Percentiles rank a stretch among this genome's conserved stretches.
phyloP scores from a whole-genome alignment of 2,329 filamentous ascomycete genomes.

The Sporothrix dimorphospora region DNA sequence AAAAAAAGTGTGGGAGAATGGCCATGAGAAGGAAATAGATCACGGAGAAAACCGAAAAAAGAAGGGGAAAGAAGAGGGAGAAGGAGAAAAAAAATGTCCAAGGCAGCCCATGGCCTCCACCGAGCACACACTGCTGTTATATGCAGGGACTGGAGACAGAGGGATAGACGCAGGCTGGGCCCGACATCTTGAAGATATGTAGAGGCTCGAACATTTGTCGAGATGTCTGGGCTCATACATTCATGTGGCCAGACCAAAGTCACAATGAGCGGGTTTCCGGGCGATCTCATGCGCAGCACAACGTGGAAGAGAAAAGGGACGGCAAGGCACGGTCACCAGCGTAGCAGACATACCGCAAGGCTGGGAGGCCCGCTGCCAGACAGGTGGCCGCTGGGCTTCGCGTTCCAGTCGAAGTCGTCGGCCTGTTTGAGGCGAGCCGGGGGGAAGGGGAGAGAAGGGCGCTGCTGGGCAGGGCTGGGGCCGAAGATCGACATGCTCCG shows the following conservation, averaged over 20 bases:
- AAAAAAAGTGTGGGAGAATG: background rate
- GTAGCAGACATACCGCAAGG: background rate
- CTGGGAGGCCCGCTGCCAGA: background rate
- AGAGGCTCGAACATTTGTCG: background rate
- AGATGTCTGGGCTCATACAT: constrained; percentile 22
- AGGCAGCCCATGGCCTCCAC: background rate
- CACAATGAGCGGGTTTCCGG: background rate
- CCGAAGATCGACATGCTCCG: background rate
- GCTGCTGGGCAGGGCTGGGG: background rate
- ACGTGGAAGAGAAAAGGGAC: background rate
- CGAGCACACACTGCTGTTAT: background rate
- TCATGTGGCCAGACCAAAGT: constrained; percentile 5
- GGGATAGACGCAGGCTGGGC: background rate
- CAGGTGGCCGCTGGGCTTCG: background rate
- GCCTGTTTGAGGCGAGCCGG: background rate
- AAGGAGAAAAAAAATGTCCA: background rate
- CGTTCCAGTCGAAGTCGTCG: background rate
- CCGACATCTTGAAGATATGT: background rate
- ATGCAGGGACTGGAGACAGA: background rate
- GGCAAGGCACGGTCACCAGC: background rate
- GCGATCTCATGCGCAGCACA: background rate
- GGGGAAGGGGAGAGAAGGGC: background rate
- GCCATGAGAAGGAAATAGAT: background rate
- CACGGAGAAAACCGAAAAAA: background rate
- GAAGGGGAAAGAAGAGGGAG: background rate